Conservation (phyloP, 2,329 filamentous ascomycete genomes). For the Tricladium varicosporioides region DNA sequence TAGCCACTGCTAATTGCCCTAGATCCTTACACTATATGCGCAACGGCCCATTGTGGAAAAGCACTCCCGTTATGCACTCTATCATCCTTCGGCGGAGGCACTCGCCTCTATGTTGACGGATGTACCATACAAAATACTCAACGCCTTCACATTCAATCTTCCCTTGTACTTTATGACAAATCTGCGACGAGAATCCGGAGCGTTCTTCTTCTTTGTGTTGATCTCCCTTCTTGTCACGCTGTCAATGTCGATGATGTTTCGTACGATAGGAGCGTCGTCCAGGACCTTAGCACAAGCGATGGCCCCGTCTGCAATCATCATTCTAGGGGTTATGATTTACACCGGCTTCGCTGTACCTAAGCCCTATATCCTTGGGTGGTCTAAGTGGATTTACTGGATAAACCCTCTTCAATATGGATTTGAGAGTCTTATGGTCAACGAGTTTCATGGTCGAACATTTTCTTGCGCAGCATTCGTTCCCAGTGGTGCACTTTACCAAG, state of each 20-base stretch:
- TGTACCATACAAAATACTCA: conserved; percentile 56
- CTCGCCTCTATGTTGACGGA: conserved; percentile 53
- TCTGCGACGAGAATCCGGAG: conserved; percentile 67
- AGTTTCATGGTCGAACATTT: too few species aligned
- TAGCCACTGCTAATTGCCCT: neutral
- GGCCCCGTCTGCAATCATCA: conserved; percentile 55
- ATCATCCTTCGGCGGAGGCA: conserved; percentile 52
- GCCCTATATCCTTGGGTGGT: conserved; percentile 68
- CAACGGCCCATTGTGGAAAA: conserved; percentile 46
- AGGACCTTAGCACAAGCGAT: conserved; percentile 67
- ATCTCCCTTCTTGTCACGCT: conserved; percentile 26
- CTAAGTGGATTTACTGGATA: too few species aligned
- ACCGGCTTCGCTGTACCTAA: conserved; percentile 42
- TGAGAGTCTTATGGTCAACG: too few species aligned
- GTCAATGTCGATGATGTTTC: conserved; percentile 81
- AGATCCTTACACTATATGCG: conserved; percentile 60
- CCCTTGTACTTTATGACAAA: conserved; percentile 57
- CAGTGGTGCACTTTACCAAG: too few species aligned
- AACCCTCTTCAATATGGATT: too few species aligned
- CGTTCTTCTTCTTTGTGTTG: conserved; percentile 76
- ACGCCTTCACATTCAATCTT: conserved; percentile 50
- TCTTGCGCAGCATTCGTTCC: too few species aligned
- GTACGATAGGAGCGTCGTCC: conserved; percentile 72
- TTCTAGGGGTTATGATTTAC: conserved; percentile 29
- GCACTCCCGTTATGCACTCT: conserved; percentile 43